Evolutionary conservation across 768 basidiomycete species (phyloP).

Genomic region (Boletus tylopilopsis): DNA sequence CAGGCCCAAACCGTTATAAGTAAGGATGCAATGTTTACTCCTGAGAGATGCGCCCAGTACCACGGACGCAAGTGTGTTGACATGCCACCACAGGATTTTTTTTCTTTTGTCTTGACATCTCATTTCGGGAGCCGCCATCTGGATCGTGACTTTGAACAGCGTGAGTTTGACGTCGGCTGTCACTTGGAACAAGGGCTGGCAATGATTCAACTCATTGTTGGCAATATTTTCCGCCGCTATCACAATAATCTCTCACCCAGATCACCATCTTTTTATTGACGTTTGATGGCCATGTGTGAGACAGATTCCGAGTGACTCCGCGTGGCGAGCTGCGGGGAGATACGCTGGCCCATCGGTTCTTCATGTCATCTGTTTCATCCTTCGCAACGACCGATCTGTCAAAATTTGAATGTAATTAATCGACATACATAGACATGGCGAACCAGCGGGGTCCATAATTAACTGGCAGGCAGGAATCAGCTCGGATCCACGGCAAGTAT

Average conservation of each 20-base stretch:
- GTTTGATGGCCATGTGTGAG: constrained; percentile 27
- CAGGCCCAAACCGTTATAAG: too few relatives aligned
- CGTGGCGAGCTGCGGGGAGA: constrained; percentile 20
- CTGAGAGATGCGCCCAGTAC: too few relatives aligned
- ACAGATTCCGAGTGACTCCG: constrained; percentile 12
- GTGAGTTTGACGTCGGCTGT: constrained; percentile 25
- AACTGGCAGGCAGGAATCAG: background rate
- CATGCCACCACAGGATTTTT: background rate
- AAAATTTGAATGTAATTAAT: background rate
- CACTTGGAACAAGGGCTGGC: constrained; percentile 8
- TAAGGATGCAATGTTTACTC: too few relatives aligned
- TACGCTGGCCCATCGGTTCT: constrained; percentile 9
- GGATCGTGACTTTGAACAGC: constrained; percentile 10
- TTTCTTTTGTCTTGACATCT: constrained; percentile 19
- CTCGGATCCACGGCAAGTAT: constrained; percentile 3
- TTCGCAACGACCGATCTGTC: constrained; percentile 12
- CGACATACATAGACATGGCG: background rate
- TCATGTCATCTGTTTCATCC: constrained; percentile 24
- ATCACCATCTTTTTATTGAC: constrained; percentile 16
- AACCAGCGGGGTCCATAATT: background rate
- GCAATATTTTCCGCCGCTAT: constrained; percentile 13
- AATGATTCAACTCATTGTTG: constrained; percentile 27
- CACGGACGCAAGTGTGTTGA: too few relatives aligned
- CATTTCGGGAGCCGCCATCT: constrained; percentile 17
- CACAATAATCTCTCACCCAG: background rate